Evolutionary conservation across 495 filamentous ascomycete species (phyloP).

Genomic region (Hypoxylon intermedium): DNA sequence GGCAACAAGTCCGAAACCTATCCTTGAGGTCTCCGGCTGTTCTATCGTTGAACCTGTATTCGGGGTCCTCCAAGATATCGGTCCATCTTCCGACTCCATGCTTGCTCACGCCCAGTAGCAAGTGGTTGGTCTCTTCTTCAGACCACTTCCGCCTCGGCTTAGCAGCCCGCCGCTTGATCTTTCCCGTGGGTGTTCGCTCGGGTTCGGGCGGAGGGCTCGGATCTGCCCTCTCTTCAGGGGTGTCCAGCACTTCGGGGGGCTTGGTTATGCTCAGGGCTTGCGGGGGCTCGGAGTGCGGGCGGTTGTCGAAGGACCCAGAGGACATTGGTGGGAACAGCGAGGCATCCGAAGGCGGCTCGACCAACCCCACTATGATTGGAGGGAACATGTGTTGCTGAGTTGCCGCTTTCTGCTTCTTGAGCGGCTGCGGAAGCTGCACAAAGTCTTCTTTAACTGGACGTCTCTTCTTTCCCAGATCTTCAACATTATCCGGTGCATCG

Average conservation of each 20-base stretch:
- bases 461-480: slow-evolving; percentile 57
- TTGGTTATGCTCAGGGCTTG: slow-evolving; percentile 49
- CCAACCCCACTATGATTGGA: slow-evolving; percentile 75
- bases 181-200: slow-evolving; percentile 42
- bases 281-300: slow-evolving; percentile 41
- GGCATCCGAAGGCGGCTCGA: slow-evolving; percentile 77
- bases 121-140: slow-evolving; percentile 79
- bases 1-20: slow-evolving; percentile 80
- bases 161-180: slow-evolving; percentile 50
- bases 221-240: slow-evolving; percentile 38
- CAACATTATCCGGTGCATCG: slow-evolving; percentile 43
- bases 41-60: slow-evolving; percentile 76
- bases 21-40: slow-evolving; percentile 87
- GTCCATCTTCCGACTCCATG: slow-evolving; percentile 92
- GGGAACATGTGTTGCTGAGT: slow-evolving; percentile 56
- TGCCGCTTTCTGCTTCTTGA: slow-evolving; percentile 62
- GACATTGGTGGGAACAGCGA: slow-evolving; percentile 76
- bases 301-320: slow-evolving; percentile 57
- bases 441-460: slow-evolving; percentile 60
- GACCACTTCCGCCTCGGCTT: slow-evolving; percentile 73
- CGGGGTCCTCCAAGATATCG: slow-evolving; percentile 75
- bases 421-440: slow-evolving; percentile 62
- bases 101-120: slow-evolving; percentile 77
- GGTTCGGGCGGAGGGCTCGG: slow-evolving; percentile 40
- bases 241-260: slow-evolving; percentile 32